phyloP scores from a whole-genome alignment of 1,284 basidiomycete species.

The Pholiota adiposa region DNA sequence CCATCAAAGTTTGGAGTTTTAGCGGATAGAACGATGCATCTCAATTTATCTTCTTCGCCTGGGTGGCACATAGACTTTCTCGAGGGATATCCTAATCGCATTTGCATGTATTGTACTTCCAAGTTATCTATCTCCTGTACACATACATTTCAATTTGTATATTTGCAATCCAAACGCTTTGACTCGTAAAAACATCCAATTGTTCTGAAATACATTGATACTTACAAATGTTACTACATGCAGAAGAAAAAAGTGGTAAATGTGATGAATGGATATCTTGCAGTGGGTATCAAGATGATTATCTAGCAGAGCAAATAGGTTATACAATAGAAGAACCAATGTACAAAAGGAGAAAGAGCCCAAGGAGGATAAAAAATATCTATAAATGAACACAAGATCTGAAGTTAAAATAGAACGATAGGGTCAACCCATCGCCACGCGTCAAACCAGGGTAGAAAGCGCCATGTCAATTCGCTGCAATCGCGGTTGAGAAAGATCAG shows the following conservation, averaged over 20 bases:
- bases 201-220: background rate
- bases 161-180: background rate
- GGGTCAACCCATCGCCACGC: background rate
- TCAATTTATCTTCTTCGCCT: background rate
- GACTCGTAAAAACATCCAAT: background rate
- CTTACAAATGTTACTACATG: background rate
- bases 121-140: constrained; percentile 2
- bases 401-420: background rate
- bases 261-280: background rate
- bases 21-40: constrained; percentile 38
- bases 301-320: background rate
- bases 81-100: background rate
- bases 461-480: too few species aligned
- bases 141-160: background rate
- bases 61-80: background rate
- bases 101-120: constrained; percentile 1
- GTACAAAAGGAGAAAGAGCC: constrained; percentile 1
- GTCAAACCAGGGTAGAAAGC: too few species aligned
- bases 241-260: background rate
- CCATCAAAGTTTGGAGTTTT: constrained; percentile 85
- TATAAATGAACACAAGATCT: background rate
- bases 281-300: background rate
- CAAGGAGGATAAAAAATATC: background rate
- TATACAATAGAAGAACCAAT: background rate
- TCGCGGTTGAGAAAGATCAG: background rate